Base-by-base conservation (phyloP, 1,284 basidiomycete genomes). In the Athelia sp. region DNA sequence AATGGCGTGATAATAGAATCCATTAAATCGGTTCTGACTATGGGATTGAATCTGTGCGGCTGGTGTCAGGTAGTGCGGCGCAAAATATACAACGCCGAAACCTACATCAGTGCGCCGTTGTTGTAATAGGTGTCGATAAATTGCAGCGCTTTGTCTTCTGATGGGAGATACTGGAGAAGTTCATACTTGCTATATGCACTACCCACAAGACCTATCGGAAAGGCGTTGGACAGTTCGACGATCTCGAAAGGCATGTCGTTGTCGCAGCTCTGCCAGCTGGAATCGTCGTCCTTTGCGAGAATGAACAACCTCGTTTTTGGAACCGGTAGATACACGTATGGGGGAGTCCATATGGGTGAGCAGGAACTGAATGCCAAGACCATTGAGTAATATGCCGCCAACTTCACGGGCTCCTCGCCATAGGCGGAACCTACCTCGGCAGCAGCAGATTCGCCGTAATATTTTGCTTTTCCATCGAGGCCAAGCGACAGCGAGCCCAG, bases 71-170 rank as follows among this genome's bases (percentile, higher is more conserved):
- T n/a, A 42, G 26, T 24, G n/a, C 13, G 36, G 24, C 17, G n/a
- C n/a, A n/a, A n/a, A 19, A 13, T 48, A 14, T n/a, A 23, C 22
- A 18, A 17, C 32, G 40, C 55, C 24, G 47, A 8, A n/a, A 65
- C 77, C 54, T 60, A 77, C 77, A 75, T 67, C 73, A 74, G 78
- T 4, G 73, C 69, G 31, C 66, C 69, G 43, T 69, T 64, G n/a
- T 59, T 52, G 53, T 74, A 79, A 51, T 75, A 79, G 1, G 73
- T 54, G 26, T 68, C 60, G 4, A 67, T 61, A 11, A 79, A 54
- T 44, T 68, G 56, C 19, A 69, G 48, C 2, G 77, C 72, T 21
- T 64, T 61, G 45, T 68, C 63, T 44, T 62, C 68, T 10, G 64
- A 29, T 3, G 78, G 78, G 11, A 79, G 53, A n/a, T 17, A 40